Percentiles rank a stretch among this genome's conserved stretches.
Conservation (phyloP, 2,329 filamentous ascomycete species). For the Raffaelea albimanens region DNA sequence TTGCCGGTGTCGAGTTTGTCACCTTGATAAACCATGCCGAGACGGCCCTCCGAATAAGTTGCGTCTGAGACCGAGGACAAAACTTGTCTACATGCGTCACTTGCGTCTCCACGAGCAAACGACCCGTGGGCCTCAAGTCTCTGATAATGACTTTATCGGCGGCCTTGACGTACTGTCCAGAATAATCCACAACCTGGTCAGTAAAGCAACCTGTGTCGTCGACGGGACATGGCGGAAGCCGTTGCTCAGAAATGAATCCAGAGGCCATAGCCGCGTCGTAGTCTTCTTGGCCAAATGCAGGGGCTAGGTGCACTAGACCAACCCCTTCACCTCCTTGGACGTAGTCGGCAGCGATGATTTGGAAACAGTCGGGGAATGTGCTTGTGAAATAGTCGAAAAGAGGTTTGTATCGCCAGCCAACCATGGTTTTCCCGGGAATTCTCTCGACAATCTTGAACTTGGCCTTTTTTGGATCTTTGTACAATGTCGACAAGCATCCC, state of each 20-base stretch:
- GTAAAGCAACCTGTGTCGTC: constrained; percentile 40
- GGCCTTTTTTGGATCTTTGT: constrained; percentile 91
- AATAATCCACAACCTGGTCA: constrained; percentile 70
- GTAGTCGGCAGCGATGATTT: constrained; percentile 71
- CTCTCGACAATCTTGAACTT: constrained; percentile 77
- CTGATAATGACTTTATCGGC: no score
- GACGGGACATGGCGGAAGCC: constrained; percentile 75
- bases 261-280: constrained; percentile 70
- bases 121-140: constrained; percentile 41
- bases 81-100: constrained; percentile 87
- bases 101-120: constrained; percentile 76
- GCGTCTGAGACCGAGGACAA: constrained; percentile 91
- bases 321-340: constrained; percentile 84
- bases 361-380: constrained; percentile 77
- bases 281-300: constrained; percentile 91
- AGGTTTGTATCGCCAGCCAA: constrained; percentile 79
- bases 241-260: constrained; percentile 66
- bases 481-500: constrained; percentile 67
- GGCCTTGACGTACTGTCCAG: constrained; percentile 71
- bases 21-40: constrained; percentile 94
- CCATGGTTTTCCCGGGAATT: constrained; percentile 72
- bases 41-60: constrained; percentile 87
- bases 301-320: constrained; percentile 85
- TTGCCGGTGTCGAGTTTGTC: constrained; percentile 71
- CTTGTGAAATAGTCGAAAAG: constrained; percentile 85